phyloP scores from a whole-genome alignment of 2,329 filamentous ascomycete species.

The Elsinoe ampelina region DNA sequence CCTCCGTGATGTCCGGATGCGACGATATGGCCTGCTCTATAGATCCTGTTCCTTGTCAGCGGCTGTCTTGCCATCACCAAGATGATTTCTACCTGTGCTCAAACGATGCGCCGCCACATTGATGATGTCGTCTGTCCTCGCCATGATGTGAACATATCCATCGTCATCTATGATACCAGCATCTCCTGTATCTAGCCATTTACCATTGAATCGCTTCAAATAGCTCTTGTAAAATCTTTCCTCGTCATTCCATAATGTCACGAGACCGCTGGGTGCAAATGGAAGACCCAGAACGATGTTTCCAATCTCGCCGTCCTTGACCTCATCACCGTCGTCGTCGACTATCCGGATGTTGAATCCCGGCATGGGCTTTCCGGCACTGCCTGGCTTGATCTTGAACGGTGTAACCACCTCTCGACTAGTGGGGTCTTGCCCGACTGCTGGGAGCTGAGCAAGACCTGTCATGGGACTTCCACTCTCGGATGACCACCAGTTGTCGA shows the following conservation, averaged over 20 bases:
- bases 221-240: conserved; percentile 81
- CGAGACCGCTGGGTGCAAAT: conserved; percentile 75
- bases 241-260: conserved; percentile 77
- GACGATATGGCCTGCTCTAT: conserved; percentile 87
- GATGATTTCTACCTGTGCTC: conserved; percentile 57
- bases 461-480: conserved; percentile 62
- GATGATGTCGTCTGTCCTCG: conserved; percentile 71
- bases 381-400: conserved; percentile 65
- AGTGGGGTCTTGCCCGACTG: conserved; percentile 47
- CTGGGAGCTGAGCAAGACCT: conserved; percentile 54
- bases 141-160: conserved; percentile 52
- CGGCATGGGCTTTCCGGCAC: conserved; percentile 82
- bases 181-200: conserved; percentile 87
- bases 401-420: conserved; percentile 38
- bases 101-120: conserved; percentile 93
- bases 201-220: conserved; percentile 67
- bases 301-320: conserved; percentile 67
- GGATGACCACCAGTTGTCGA: conserved; percentile 69
- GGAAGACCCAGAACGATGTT: conserved; percentile 83
- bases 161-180: conserved; percentile 76
- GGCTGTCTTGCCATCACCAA: neutral
- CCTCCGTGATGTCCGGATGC: conserved; percentile 70
- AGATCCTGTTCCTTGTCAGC: conserved; percentile 45
- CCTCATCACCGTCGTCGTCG: conserved; percentile 65
- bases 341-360: conserved; percentile 83